Evolutionary conservation across 2,329 filamentous ascomycete species (phyloP).

Genomic region (Triangularia setosa): DNA sequence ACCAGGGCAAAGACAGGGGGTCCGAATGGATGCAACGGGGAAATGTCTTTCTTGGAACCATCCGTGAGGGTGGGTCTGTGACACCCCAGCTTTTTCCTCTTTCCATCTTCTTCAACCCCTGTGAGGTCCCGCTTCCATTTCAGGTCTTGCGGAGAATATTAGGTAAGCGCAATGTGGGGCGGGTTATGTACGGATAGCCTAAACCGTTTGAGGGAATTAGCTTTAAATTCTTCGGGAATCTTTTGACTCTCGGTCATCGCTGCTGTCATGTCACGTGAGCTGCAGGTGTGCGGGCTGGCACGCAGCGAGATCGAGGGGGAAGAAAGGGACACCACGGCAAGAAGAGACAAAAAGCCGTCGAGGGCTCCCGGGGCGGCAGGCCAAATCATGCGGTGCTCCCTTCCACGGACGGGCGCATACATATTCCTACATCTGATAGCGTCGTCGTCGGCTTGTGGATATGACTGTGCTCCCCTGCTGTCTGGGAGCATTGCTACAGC

Average conservation of each 20-base stretch:
- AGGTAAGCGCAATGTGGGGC: neutral
- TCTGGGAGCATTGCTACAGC: neutral
- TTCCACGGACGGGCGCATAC: neutral
- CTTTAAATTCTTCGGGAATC: neutral
- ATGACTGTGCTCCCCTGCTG: neutral
- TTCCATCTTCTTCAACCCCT: neutral
- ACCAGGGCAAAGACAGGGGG: neutral
- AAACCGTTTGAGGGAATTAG: neutral
- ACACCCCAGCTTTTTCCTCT: neutral
- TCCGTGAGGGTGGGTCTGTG: neutral
- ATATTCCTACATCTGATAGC: neutral
- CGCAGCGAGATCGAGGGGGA: neutral
- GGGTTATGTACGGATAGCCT: neutral
- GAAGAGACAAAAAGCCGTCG: neutral
- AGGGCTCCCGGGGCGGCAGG: neutral
- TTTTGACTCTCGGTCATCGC: neutral
- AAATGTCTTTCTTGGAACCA: constrained; percentile 2
- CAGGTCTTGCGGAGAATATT: neutral
- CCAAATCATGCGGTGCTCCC: neutral
- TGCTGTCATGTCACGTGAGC: neutral
- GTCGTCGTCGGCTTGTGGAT: neutral
- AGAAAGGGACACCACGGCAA: neutral
- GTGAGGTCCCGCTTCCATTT: neutral
- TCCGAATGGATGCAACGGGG: neutral
- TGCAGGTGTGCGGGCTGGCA: neutral